Base-by-base conservation (phyloP, 345 rosid genomes). In the Euphorbia lathyris region DNA sequence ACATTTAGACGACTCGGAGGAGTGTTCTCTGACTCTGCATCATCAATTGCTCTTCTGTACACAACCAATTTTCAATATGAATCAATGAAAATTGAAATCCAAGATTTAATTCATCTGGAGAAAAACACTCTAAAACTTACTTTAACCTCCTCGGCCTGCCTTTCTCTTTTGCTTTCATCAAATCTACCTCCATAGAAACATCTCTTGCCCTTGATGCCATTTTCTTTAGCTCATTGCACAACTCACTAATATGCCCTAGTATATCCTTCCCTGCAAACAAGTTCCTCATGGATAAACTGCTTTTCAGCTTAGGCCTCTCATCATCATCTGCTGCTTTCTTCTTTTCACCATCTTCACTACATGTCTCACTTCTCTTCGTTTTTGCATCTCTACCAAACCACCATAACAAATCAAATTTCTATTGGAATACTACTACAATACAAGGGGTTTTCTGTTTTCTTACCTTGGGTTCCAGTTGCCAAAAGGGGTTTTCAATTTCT, bases 241-340 rank as follows among this genome's bases (percentile, higher is more conserved):
- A 92, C 43, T 92, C 98, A 1, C 89, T 81, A 66, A 95, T 87
- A 69, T 92, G 99, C 9, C 77, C 77, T 1, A 95, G 70, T 72
- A 92, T 85, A 67, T 90, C 95, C 73, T 77, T 87, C n/a, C 97
- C 96, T 0, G 85, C 88, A 47, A 92, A 92, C 72, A 95, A 80
- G 71, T 92, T 92, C 76, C 89, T 86, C 0, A 97, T 90, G 16
- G 99, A 95, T 20, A 86, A 74, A 8, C 91, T 91, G 81, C 83
- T 83, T 78, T 87, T 91, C 25, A 95, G 76, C 73, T 72, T 74
- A 7, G 90, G 88, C 13, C 51, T 27, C 29, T 83, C 86, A 45
- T 88, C 71, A 45, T 75, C 82, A 29, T 82, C 76, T 6, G 38
- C 27, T 42, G 75, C 62, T 76, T 71, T 84, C 74, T 74, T 91